Conservation (phyloP, 176 grass and related monocot species). For the Paspalum vaginatum region DNA sequence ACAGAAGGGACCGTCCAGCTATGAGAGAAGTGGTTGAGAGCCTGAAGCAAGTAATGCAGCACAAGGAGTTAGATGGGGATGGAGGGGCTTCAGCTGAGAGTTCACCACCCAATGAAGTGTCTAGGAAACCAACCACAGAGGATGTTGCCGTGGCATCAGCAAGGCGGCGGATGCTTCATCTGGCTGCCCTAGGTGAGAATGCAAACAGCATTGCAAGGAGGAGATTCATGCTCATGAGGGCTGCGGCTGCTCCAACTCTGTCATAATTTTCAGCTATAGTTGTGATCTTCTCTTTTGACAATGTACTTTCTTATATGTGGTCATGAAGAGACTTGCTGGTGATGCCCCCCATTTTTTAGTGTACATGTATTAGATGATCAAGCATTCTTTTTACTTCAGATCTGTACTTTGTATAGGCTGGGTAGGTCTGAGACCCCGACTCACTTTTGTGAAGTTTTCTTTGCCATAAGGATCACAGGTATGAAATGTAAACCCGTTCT, state of each 20-base stretch:
- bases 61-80: constrained; percentile 51
- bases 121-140: constrained; percentile 43
- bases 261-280: constrained; percentile 31
- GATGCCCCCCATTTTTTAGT: not conserved
- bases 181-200: constrained; percentile 67
- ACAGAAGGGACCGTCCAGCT: constrained; percentile 53
- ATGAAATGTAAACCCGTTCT: constrained; percentile 10
- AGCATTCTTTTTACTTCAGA: not conserved
- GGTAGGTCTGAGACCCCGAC: not conserved
- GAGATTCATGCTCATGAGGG: constrained; percentile 66
- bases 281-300: constrained; percentile 24
- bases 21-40: constrained; percentile 61
- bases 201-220: constrained; percentile 55
- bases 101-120: constrained; percentile 29
- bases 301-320: constrained; percentile 4
- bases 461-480: not conserved
- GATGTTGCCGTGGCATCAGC: constrained; percentile 47
- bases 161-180: constrained; percentile 75
- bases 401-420: constrained; percentile 18
- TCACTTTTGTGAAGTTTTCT: constrained; percentile 3
- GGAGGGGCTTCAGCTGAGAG: not conserved
- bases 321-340: not conserved
- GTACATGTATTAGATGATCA: constrained; percentile 22
- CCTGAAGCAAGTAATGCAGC: constrained; percentile 54
- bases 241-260: constrained; percentile 37